Evolutionary conservation across 106 monocot genomes (phyloP).

Genomic region (Phalaenopsis equestris): DNA sequence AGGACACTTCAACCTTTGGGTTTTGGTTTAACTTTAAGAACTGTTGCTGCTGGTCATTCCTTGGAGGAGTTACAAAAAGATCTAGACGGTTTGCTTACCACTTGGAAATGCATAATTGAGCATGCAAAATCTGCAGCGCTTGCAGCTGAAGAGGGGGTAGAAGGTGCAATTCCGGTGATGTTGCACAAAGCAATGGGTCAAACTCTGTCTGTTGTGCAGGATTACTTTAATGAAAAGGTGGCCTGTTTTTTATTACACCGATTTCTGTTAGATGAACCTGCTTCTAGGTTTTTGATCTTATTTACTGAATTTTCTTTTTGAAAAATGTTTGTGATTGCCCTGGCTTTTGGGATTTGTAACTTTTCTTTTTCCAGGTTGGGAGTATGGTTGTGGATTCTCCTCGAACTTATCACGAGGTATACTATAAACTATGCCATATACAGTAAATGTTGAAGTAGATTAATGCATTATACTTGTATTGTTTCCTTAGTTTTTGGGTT

Average conservation of each 20-base stretch:
- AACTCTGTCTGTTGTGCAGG: constrained; percentile 83
- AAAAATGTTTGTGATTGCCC: background rate
- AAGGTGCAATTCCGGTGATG: constrained; percentile 83
- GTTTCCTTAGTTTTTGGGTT: background rate
- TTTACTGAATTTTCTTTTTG: background rate
- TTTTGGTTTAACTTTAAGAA: constrained; percentile 81
- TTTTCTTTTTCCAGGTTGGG: constrained; percentile 48
- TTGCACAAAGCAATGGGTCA: constrained; percentile 93
- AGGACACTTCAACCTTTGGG: constrained; percentile 67
- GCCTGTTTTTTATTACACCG: constrained; percentile 5
- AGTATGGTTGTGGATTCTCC: constrained; percentile 87
- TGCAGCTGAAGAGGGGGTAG: constrained; percentile 82
- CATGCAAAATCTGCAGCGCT: constrained; percentile 90
- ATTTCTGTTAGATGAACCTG: background rate
- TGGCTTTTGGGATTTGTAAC: background rate
- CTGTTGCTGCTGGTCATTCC: constrained; percentile 85
- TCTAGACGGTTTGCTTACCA: constrained; percentile 61
- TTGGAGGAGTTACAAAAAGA: constrained; percentile 89
- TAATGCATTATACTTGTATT: background rate
- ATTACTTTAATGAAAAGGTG: constrained; percentile 97
- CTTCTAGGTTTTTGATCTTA: background rate
- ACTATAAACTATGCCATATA: background rate
- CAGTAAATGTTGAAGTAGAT: background rate
- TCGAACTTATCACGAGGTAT: constrained; percentile 87
- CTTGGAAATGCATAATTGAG: constrained; percentile 87